Base-by-base conservation (phyloP, 306 rosid genomes). In the Acacia acuminata region DNA sequence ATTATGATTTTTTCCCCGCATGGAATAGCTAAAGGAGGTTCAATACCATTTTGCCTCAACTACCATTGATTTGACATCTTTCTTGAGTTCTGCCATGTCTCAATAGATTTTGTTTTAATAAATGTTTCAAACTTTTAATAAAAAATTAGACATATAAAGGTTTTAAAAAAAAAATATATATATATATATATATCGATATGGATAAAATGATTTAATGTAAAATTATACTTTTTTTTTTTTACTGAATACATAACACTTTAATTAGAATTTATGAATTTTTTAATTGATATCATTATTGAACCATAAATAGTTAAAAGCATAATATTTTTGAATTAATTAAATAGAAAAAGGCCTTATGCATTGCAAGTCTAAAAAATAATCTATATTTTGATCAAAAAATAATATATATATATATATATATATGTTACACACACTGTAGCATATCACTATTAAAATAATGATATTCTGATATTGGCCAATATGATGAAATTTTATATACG, bases 11-110 rank as follows among this genome's bases (percentile, higher is more conserved):
- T 67, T 0, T 4, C 0, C 2, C 0, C n/a, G 14, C 11, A 70
- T 40, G 2, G 13, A 22, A 71, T n/a, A 44, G 38, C 15, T 47
- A 11, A 47, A 22, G 34, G 53, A 43, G 53, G 27, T 42, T 22
- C 8, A 19, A 38, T 17, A 70, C 47, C 27, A 10, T 27, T 43
- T 71, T 44, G 58, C 38, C 75, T 71, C 56, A 44, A 22, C 58
- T 0, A 71, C 76, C 17, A 11, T 71, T 45, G 76, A 71, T 71
- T 71, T 16, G 76, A 71, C 76, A 25, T 71, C 40, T 24, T 51
- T 45, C 58, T 45, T 43, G 58, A 24, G 16, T 15, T 19, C 30
- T 14, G 58, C 38, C 22, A 71, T 12, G 58, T 71, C 45, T 71
- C 22, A 45, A 12, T 24, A 4, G 36, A 22, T 63, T 63, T 27